Base-by-base conservation (phyloP, 805 yeast genomes). In the Cyberlindnera maclurae region DNA sequence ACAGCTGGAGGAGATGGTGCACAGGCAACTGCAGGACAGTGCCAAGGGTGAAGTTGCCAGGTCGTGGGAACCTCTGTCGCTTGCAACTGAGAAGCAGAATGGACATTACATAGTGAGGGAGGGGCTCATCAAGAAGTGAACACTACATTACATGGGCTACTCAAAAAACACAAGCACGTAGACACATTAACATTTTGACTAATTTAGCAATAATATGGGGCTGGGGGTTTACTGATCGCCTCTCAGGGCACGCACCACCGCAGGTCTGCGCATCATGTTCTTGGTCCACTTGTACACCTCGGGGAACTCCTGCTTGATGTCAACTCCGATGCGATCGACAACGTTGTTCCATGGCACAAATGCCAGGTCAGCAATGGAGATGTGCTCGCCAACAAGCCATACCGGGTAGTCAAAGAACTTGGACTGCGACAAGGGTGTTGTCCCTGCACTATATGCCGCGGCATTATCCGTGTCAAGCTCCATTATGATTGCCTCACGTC, bases 331-430 rank as follows among this genome's bases (percentile, higher is more conserved):
- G 53, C 95, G 71, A 58, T 85, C 95, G 38, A 89, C 95, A 13
- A 89, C 96, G 54, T 88, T 89, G 60, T 89, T 89, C 97, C 97
- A 89, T 12, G 97, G 95, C 22, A 89, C 95, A 64, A 89, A 89
- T 16, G 90, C 77, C 54, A 89, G 68, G 61, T 89, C 97, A 3
- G 97, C 97, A 33, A 89, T 79, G 2, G 96, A 75, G 35, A 79
- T 71, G 33, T 71, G 64, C 52, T 88, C 95, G 20, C 96, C 94
- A 12, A 88, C 96, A 26, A 89, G 69, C 97, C 97, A 89, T 22
- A 89, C 90, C 2, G 96, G 96, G 54, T 85, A 82, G 53, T 88
- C 96, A 54, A 87, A 86, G 65, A 83, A 87, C 58, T 88, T 73
- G 34, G 88, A 79, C 57, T 83, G 90, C 13, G 87, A 77, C 44